A percentile compares a stretch with the other conserved stretches of the same genome.
phyloP scores from a whole-genome alignment of 2,329 filamentous ascomycete species.

The Penicillium brasilianum region DNA sequence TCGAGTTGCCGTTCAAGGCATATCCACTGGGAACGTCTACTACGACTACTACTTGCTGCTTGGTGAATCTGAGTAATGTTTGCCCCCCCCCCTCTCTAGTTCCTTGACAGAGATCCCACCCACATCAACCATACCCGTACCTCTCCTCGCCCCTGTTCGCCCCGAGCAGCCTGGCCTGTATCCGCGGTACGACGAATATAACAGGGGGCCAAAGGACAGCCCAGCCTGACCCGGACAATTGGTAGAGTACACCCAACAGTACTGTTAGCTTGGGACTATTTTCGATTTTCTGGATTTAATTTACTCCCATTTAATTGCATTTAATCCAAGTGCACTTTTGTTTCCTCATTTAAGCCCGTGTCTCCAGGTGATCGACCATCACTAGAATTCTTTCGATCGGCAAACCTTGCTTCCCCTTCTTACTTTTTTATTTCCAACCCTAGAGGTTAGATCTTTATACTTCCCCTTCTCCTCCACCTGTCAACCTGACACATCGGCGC shows the following conservation, averaged over 20 bases:
- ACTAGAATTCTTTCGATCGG: conserved; percentile 27
- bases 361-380: conserved; percentile 30
- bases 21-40: neutral
- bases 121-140: too few relatives aligned
- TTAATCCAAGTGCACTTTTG: conserved; percentile 7
- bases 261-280: conserved; percentile 25
- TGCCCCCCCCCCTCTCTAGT: neutral
- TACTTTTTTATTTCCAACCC: neutral
- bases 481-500: conserved; percentile 1
- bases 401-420: conserved; percentile 23
- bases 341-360: conserved; percentile 29
- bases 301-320: conserved; percentile 6
- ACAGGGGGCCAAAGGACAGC: conserved; percentile 34
- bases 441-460: conserved; percentile 12
- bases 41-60: neutral
- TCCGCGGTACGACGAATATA: conserved; percentile 31
- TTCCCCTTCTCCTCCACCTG: neutral
- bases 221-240: conserved; percentile 27
- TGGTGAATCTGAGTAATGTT: conserved; percentile 2
- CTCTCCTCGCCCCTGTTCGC: conserved; percentile 22
- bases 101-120: neutral
- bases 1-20: conserved; percentile 2
- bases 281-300: conserved; percentile 13
- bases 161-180: conserved; percentile 27
- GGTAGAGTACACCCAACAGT: conserved; percentile 31